Evolutionary conservation across 2,329 filamentous ascomycete species (phyloP).

Genomic region (Sporothrix dimorphospora): DNA sequence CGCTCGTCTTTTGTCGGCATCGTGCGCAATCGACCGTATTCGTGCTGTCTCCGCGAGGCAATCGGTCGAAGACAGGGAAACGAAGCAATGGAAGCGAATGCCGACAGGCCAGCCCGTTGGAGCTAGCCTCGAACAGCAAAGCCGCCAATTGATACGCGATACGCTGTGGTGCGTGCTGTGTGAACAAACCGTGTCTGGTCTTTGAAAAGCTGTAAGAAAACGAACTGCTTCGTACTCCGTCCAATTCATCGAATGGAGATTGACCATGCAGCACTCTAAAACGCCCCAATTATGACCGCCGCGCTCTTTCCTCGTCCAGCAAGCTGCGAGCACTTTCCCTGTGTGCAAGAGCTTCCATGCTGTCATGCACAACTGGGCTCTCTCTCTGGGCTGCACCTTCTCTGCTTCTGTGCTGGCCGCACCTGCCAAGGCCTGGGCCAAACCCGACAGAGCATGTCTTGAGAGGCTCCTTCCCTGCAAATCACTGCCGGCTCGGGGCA

Average conservation of each 20-base stretch:
- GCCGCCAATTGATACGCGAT: conserved; percentile 8
- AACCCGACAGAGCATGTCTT: background rate
- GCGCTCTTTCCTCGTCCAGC: background rate
- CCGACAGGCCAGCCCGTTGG: conserved; percentile 17
- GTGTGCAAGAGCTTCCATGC: background rate
- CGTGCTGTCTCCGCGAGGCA: background rate
- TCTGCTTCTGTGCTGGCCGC: background rate
- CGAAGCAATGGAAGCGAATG: conserved; percentile 6
- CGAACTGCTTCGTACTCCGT: background rate
- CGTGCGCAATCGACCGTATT: background rate
- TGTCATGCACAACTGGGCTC: background rate
- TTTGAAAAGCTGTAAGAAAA: background rate
- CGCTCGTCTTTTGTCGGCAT: background rate
- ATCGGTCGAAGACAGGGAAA: background rate
- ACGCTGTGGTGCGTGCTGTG: background rate
- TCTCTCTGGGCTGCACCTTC: background rate
- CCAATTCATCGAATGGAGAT: background rate
- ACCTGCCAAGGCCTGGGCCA: conserved; percentile 14
- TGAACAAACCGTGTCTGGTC: background rate
- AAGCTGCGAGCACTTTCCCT: background rate
- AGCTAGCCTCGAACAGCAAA: conserved; percentile 23
- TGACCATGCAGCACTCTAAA: conserved; percentile 11
- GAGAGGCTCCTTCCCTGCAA: conserved; percentile 19
- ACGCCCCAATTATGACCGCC: background rate
- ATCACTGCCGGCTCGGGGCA: conserved; percentile 20